phyloP scores from a whole-genome alignment of 2,329 filamentous ascomycete species.

The Boeremia lycopersici region DNA sequence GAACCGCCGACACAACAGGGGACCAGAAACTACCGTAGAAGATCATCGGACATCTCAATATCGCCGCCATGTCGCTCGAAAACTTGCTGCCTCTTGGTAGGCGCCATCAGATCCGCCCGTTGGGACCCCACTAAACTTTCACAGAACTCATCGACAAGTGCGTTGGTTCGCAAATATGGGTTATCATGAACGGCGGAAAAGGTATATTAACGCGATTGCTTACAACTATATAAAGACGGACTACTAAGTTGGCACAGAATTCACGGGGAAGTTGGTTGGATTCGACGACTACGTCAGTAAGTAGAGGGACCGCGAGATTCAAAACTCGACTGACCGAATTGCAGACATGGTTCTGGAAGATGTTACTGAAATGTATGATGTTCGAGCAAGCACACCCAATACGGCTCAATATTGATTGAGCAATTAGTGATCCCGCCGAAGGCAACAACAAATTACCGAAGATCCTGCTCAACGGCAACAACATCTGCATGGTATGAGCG shows the following conservation, averaged over 20 bases:
- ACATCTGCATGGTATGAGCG: constrained; percentile 91
- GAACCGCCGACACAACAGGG: constrained; percentile 7
- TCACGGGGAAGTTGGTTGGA: constrained; percentile 89
- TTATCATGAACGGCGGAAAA: constrained; percentile 99
- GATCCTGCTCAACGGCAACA: constrained; percentile 96
- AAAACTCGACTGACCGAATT: constrained; percentile 9
- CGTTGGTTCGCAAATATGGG: constrained; percentile 96
- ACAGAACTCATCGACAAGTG: constrained; percentile 98
- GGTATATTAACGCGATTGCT: constrained; percentile 58
- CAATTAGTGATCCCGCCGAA: constrained; percentile 77
- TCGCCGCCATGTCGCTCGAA: constrained; percentile 33
- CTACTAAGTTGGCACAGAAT: constrained; percentile 66
- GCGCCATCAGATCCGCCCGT: neutral
- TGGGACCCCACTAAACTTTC: constrained; percentile 23
- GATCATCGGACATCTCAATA: neutral
- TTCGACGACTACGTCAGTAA: constrained; percentile 99
- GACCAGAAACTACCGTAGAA: neutral
- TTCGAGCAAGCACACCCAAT: neutral
- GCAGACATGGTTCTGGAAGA: constrained; percentile 98
- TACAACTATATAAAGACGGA: neutral
- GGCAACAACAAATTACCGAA: constrained; percentile 88
- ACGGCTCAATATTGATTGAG: constrained; percentile 13
- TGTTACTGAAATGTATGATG: constrained; percentile 91
- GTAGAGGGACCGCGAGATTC: constrained; percentile 54
- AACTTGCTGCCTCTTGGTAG: constrained; percentile 42